Base-by-base conservation (phyloP, 495 filamentous ascomycete genomes). In the Durotheca rogersii region DNA sequence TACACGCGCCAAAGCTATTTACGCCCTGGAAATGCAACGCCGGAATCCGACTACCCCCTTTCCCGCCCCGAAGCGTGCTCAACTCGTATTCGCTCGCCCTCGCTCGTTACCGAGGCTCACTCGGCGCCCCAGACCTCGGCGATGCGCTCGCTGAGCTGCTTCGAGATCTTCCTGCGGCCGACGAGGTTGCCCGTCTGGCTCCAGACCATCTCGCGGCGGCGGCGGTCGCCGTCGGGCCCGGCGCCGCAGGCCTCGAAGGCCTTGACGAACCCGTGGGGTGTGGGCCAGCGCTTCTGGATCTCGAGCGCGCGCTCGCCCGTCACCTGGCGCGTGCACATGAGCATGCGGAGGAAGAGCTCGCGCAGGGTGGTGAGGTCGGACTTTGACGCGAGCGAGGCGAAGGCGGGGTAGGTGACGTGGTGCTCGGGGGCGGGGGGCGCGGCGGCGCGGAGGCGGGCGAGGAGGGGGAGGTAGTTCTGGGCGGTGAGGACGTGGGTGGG, bases 341-440 rank as follows among this genome's bases (percentile, higher is more conserved):
- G 71, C 87, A 94, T 92, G 65, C 92, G 92, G 16, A 93, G 62
- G 58, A 78, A 92, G 0, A 92, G 62, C 51, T 94, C 89, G 30
- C 87, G 75, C 15, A 92, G 72, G 2, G 86, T 85, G 34, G 89
- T 74, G 32, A 75, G 74, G 20, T 87, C 85, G 0, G 85, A 88
- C 66, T 94, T 94, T 0, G 83, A 86, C 0, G 81, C 79, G 12
- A 94, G 63, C 1, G 80, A 77, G 0, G 84, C 80, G 57, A 92
- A 92, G 3, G 86, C 83, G 1, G 79, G 62, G 53, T 89, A 90
- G 20, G 79, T 87, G 38, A 90, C 81, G 43, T 87, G 73, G 55
- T 85, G 84, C 3, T 75, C 75, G 3, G 67, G 64, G 0, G 60
- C 53, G 0, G 81, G 76, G 0, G 81, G 76, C 36, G 75, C 67